Evolutionary conservation across 768 basidiomycete species (phyloP), one percentile per base, ranked within the genome.

Genomic region (Naganishia onofrii): DNA sequence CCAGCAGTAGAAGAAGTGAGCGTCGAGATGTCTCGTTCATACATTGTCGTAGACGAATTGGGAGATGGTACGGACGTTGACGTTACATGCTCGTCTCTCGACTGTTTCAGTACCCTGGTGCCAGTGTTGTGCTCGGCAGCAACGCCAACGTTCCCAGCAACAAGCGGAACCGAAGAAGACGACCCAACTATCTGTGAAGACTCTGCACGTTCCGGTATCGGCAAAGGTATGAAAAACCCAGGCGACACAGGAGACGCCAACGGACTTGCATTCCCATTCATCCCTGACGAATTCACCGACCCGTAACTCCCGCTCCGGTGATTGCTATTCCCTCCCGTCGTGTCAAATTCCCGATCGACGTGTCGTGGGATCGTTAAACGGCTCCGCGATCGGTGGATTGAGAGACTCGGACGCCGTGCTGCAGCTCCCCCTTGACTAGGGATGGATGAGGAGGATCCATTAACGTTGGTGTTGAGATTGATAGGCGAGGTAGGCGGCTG

Each of bases 301-400:
- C 23, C 38, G 23, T 4, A n/a, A 12, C 6, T 51, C 21, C 48
- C 48, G n/a, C n/a, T 51, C 1, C n/a, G 48, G 21, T 51, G 3
- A n/a, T n/a, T 21, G n/a, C 1, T 7, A 26, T 23, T 51, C 19
- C 48, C 48, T 21, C n/a, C 23, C 48, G 12, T 12, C 3, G 48
- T 21, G 48, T 51, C 48, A 6, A 42, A n/a, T 13, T 36, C 60
- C 21, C 38, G 12, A 29, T 63, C 38, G 3, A 63, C 38, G 28
- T 63, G 60, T 3, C 60, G 60, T 9, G 60, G 60, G 26, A 63
- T 63, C n/a, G 60, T 63, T 26, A 63, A 28, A 10, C 60, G n/a
- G 26, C 60, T 63, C 0, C 60, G 60, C 13, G 60, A 63, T 3
- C 60, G 60, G 38, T 63, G 38, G 1, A 46, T 23, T 7, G 60